Evolutionary conservation across 75 land plant genomes (phyloP).

Genomic region (Adiantum capillusveneris): DNA sequence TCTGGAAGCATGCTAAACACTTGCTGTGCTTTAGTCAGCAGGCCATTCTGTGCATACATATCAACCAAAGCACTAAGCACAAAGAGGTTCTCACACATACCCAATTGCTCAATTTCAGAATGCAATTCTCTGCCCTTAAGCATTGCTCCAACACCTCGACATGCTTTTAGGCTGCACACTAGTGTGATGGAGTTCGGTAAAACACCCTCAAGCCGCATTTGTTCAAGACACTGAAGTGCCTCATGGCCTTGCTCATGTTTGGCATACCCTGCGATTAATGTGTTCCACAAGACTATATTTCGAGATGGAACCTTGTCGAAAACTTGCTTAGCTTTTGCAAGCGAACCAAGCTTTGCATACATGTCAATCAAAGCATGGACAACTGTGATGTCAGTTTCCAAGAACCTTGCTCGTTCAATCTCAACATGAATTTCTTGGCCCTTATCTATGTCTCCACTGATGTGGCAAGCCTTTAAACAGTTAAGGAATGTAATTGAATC

Average conservation of each 20-base stretch:
- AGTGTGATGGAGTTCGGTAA: slow-evolving; percentile 43
- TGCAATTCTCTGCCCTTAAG: slow-evolving; percentile 44
- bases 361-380: slow-evolving; percentile 11
- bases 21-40: slow-evolving; percentile 19
- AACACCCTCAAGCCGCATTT: slow-evolving; percentile 29
- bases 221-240: slow-evolving; percentile 40
- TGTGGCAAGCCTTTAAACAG: slow-evolving; percentile 23
- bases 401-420: slow-evolving; percentile 1
- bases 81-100: slow-evolving; percentile 26
- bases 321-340: slow-evolving; percentile 25
- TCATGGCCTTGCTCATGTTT: slow-evolving; percentile 33
- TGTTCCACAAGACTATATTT: slow-evolving; percentile 63
- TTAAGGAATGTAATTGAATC: slow-evolving; percentile 15
- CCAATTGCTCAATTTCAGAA: slow-evolving; percentile 28
- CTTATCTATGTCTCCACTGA: slow-evolving; percentile 12
- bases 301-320: slow-evolving; percentile 33
- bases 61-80: slow-evolving; percentile 44
- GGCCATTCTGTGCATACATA: slow-evolving; percentile 60
- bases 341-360: slow-evolving; percentile 39
- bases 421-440: slow-evolving; percentile 12
- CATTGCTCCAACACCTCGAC: slow-evolving; percentile 35
- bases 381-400: slow-evolving; percentile 7
- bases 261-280: slow-evolving; percentile 53
- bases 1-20: slow-evolving; percentile 32
- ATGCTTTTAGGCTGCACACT: slow-evolving; percentile 47